Base-by-base conservation (phyloP, 1,284 basidiomycete species). In the Ceratobasidium sp. region DNA sequence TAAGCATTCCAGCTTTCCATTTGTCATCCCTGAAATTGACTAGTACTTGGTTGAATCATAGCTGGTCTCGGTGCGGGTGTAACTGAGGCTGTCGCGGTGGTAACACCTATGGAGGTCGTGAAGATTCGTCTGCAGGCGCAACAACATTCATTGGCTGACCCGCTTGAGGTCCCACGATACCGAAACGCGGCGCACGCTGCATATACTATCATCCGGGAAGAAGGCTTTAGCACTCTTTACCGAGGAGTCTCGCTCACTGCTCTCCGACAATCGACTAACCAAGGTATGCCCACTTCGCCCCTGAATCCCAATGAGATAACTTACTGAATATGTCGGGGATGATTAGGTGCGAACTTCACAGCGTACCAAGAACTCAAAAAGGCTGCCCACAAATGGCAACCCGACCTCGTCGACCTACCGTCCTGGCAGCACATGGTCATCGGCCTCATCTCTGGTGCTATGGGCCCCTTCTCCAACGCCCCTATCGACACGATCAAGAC, bases 21-120 rank as follows among this genome's bases (percentile, higher is more conserved):
- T 43, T 28, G 14, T 18, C 8, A 4, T 26, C 28, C 8, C 6
- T 28, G 14, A 9, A 1, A 43, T 32, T 32, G 30, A 64, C 44
- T 18, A 18, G 9, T 66, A 30, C 18, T 21, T 1, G 21, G 4
- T 38, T 32, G 14, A 35, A 49, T 30, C 47, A 32, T 76, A 94
- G 95, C 95, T 78, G 97, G 97, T 79, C 86, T 99, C 32, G 94
- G 92, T 67, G 97, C 97, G 13, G 97, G 97, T 70, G 93, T 92
- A 18, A 95, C 96, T 0, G 97, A 98, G 83, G 97, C 97, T 6
- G 90, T 99, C 18, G 86, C 90, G 11, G 95, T 99, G 47, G 97
- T 99, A 13, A 98, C 94, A 73, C 97, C 97, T 0, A 99, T 99
- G 97, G 97, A 99, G 81, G 97, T 99, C 52, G 95, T 99, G 80